Evolutionary conservation across 2,329 filamentous ascomycete species (phyloP), one percentile per base, ranked within the genome.

Genomic region (Calonectria pseudoturangicola): DNA sequence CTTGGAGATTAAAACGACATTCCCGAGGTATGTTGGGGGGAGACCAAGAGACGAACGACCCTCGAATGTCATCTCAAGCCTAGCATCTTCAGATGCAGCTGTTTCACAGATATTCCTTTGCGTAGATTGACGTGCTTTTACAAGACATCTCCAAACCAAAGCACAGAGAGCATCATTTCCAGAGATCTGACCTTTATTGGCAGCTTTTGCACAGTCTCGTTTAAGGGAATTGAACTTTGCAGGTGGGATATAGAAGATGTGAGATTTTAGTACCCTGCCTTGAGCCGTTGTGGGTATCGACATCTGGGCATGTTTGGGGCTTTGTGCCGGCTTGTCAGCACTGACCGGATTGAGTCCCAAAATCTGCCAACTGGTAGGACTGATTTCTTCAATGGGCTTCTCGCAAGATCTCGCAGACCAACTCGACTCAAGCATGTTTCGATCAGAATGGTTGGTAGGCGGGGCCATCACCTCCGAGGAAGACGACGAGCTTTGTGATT

Each of bases 161-260:
- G 54, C 54, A 15, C 54, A 60, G 2, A 27, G 1, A 7, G 54
- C 54, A 25, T 60, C 54, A 39, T 60, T 60, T 8, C 54, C 36
- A 18, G 54, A 60, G 27, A 60, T 27, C 21, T 60, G 54, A 15
- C 33, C 18, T 27, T 9, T 15, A 15, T 27, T 21, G 3, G 41
- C 18, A 21, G 39, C 33, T 8, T 60, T 60, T 39, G 54, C 54
- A 15, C 54, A 60, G 8, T 4, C 30, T 25, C 54, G 33, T 36
- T 60, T 60, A 13, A 60, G 15, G 15, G 54, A 33, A 16, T 39
- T 41, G 16, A 60, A 60, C 15, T 60, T 60, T 13, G 54, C 54
- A 9, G 54, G 54, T 18, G 54, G 54, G 18, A 60, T 60, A 15
- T 60, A 60, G n/a, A 60, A 60, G n/a, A 60, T 60, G 21, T 60